Evolutionary conservation across 495 filamentous ascomycete genomes (phyloP).

Genomic region (Bryoglossum gracile): DNA sequence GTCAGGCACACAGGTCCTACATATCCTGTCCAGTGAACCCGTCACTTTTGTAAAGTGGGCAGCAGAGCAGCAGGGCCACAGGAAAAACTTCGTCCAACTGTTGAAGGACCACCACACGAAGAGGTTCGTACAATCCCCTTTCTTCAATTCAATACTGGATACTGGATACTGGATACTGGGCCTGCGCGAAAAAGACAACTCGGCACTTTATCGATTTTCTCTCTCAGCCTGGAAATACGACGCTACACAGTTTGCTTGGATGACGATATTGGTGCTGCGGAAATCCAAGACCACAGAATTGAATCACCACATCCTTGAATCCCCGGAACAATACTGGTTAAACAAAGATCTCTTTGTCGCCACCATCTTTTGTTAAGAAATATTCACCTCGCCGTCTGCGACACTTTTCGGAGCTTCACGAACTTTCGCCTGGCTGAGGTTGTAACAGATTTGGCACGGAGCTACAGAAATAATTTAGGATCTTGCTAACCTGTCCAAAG

Average conservation of each 20-base stretch:
- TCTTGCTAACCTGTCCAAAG: slow-evolving; percentile 10
- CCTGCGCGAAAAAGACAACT: no score
- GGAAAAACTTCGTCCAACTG: not conserved
- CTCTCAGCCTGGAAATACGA: not conserved
- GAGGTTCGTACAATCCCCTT: slow-evolving; percentile 9
- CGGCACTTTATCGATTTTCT: not conserved
- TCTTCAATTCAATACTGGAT: not conserved
- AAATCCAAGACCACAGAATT: not conserved
- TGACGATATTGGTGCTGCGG: not conserved
- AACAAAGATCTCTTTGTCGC: not conserved
- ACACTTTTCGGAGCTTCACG: not conserved
- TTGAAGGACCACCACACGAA: slow-evolving; percentile 2
- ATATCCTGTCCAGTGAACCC: slow-evolving; percentile 8
- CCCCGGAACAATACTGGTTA: not conserved
- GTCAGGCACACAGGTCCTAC: slow-evolving; percentile 17
- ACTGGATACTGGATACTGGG: no score
- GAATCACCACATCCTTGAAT: not conserved
- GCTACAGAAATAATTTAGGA: not conserved
- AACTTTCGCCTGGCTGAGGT: slow-evolving; percentile 5
- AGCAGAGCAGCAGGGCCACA: not conserved
- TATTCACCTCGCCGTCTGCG: no score
- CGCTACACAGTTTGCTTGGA: not conserved
- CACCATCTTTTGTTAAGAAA: no score
- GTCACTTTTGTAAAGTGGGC: no score
- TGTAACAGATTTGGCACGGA: slow-evolving; percentile 8